phyloP scores from a whole-genome alignment of 805 yeast genomes.

The Suhomyces sp. region DNA sequence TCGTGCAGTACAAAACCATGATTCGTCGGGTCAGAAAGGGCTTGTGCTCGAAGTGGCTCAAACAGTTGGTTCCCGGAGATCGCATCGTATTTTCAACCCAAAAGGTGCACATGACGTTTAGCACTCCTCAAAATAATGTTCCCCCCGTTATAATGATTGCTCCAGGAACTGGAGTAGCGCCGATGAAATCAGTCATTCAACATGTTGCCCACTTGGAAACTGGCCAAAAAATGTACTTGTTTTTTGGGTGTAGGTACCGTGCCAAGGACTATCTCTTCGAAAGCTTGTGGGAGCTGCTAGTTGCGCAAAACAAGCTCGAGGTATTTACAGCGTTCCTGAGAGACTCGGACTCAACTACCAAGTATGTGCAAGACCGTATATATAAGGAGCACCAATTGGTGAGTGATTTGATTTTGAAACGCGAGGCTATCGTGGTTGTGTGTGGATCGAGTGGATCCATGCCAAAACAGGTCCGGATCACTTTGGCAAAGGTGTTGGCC shows the following conservation, averaged over 20 bases:
- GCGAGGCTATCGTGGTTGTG: slow-evolving; percentile 64
- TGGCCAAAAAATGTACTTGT: slow-evolving; percentile 45
- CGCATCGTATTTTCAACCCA: slow-evolving; percentile 51
- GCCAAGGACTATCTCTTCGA: slow-evolving; percentile 68
- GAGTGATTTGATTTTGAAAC: slow-evolving; percentile 49
- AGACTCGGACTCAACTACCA: slow-evolving; percentile 36
- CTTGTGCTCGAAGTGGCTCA: slow-evolving; percentile 75
- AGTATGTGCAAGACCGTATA: slow-evolving; percentile 76
- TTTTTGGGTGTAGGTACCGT: slow-evolving; percentile 70
- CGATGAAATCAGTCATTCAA: slow-evolving; percentile 71
- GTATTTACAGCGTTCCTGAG: slow-evolving; percentile 47
- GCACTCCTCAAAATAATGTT: slow-evolving; percentile 9
- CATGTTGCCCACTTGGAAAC: slow-evolving; percentile 16
- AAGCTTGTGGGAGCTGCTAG: slow-evolving; percentile 46
- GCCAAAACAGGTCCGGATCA: slow-evolving; percentile 87
- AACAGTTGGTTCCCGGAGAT: slow-evolving; percentile 46
- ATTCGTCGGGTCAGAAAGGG: slow-evolving; percentile 76
- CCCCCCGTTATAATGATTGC: slow-evolving; percentile 67
- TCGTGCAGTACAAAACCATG: slow-evolving; percentile 84
- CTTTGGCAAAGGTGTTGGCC: slow-evolving; percentile 60
- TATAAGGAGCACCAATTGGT: slow-evolving; percentile 50
- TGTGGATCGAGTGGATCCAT: slow-evolving; percentile 94
- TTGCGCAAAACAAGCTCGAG: slow-evolving; percentile 29
- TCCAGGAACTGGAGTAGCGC: slow-evolving; percentile 98
- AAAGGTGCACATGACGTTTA: slow-evolving; percentile 41